These are phyloP conservation scores for Penicillium italicum DNA, from an alignment of 2,329 filamentous ascomycete species.

Conservation along the genomic window DNA sequence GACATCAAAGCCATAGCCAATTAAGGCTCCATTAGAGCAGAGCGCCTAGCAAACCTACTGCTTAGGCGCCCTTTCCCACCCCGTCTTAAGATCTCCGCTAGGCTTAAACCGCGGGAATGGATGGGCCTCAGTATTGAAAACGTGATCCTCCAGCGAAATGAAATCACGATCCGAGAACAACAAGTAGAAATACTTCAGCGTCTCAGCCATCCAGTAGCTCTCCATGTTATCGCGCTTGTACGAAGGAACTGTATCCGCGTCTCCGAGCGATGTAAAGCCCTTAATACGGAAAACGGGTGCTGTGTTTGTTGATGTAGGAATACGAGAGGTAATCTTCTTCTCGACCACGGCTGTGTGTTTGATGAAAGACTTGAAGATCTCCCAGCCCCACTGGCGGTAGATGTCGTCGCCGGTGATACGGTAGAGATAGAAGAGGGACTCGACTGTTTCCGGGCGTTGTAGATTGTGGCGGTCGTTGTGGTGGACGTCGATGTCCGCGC, in stretches of 20 bases:
- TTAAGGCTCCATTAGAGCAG: neutral
- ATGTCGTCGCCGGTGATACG: slow-evolving; percentile 85
- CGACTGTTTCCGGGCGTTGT: slow-evolving; percentile 93
- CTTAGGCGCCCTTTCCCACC: slow-evolving; percentile 35
- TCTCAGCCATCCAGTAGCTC: slow-evolving; percentile 98
- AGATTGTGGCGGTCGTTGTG: slow-evolving; percentile 85
- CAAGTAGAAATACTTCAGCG: slow-evolving; percentile 95
- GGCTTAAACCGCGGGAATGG: slow-evolving; percentile 83
- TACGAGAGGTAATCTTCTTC: slow-evolving; percentile 41
- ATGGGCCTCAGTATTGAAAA: slow-evolving; percentile 96
- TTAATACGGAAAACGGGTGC: slow-evolving; percentile 28
- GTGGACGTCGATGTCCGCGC: slow-evolving; percentile 75
- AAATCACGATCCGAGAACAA: slow-evolving; percentile 82
- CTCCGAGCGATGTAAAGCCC: slow-evolving; percentile 76
- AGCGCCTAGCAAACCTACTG: neutral
- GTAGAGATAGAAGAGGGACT: slow-evolving; percentile 98
- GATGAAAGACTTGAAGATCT: slow-evolving; percentile 93
- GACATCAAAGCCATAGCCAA: neutral
- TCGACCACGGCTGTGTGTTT: slow-evolving; percentile 77
- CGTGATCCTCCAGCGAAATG: slow-evolving; percentile 77
- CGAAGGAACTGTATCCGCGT: slow-evolving; percentile 71
- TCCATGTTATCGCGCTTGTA: slow-evolving; percentile 86
- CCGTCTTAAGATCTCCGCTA: slow-evolving; percentile 45
- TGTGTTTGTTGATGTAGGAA: slow-evolving; percentile 4
- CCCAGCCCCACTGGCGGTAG: slow-evolving; percentile 96